Conservation (phyloP, 148 eudicot species). For the Vaccinium myrtillus region DNA sequence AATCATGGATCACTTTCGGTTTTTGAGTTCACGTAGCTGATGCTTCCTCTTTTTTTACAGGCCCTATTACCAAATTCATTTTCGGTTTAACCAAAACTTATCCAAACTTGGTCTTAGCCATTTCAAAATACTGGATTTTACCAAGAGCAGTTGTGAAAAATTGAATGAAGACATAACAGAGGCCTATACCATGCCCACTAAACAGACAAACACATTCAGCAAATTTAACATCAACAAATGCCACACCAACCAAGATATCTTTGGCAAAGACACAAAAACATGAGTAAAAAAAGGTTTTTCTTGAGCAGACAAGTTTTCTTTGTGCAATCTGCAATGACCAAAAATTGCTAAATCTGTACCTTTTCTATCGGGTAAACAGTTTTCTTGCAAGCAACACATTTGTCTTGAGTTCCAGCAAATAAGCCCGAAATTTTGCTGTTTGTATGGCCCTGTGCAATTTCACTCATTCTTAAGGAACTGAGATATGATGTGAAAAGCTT, state of each 20-base stretch:
- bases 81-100: background rate
- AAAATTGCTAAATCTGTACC: background rate
- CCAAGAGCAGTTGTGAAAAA: no score
- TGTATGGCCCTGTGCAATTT: slow-evolving; percentile 12
- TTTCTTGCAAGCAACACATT: slow-evolving; percentile 80
- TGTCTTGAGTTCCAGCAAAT: slow-evolving; percentile 89
- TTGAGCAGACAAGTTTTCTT: background rate
- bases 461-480: background rate
- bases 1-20: background rate
- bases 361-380: slow-evolving; percentile 73
- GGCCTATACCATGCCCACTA: background rate
- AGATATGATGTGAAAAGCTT: background rate
- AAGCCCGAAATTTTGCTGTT: slow-evolving; percentile 60
- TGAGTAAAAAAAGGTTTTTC: background rate
- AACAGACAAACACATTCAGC: slow-evolving; percentile 23
- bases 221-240: background rate
- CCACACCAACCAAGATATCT: background rate
- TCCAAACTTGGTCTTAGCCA: slow-evolving; percentile 36
- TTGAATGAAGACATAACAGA: background rate
- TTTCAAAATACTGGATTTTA: no score
- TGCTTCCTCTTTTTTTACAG: background rate
- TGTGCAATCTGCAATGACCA: no score
- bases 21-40: background rate
- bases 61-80: background rate
- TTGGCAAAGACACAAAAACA: no score